These are phyloP conservation scores for Aspergillus mulundensis DNA, from an alignment of 495 filamentous ascomycete genomes.

Conservation along the genomic window DNA sequence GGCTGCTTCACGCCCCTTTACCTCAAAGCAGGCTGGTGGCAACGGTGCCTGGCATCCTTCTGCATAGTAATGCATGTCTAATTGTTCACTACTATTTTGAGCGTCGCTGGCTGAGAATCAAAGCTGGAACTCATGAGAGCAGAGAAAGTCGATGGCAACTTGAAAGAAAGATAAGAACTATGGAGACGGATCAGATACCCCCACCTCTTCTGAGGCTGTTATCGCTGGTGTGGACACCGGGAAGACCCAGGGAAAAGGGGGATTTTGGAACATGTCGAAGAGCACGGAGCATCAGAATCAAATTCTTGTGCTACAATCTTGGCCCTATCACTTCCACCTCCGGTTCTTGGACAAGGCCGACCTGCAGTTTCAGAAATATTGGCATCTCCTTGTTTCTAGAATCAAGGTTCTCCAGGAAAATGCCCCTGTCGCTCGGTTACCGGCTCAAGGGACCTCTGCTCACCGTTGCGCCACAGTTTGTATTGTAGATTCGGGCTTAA, in stretches of 20 bases:
- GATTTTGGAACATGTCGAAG: neutral
- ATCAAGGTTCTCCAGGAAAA: neutral
- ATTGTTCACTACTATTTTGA: too few species aligned
- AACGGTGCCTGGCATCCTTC: neutral
- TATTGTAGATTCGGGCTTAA: neutral
- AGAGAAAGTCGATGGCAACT: too few species aligned
- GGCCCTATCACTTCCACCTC: too few species aligned
- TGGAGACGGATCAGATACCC: too few species aligned
- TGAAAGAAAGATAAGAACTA: too few species aligned
- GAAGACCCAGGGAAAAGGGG: neutral
- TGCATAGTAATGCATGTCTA: neutral
- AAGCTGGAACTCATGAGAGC: too few species aligned
- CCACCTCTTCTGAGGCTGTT: neutral
- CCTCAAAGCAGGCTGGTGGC: neutral
- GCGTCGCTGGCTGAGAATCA: too few species aligned
- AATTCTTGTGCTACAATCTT: too few species aligned
- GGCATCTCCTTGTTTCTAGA: neutral
- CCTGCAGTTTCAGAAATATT: too few species aligned
- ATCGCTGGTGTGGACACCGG: neutral
- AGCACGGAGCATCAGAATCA: too few species aligned
- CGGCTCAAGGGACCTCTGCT: neutral
- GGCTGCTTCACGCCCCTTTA: neutral
- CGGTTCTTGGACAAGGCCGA: too few species aligned
- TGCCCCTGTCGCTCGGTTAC: neutral
- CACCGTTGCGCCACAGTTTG: neutral